These are phyloP conservation scores for Pelagophyceae sp. DNA, from an alignment of 352 stramenopile species.

Conservation along the genomic window DNA sequence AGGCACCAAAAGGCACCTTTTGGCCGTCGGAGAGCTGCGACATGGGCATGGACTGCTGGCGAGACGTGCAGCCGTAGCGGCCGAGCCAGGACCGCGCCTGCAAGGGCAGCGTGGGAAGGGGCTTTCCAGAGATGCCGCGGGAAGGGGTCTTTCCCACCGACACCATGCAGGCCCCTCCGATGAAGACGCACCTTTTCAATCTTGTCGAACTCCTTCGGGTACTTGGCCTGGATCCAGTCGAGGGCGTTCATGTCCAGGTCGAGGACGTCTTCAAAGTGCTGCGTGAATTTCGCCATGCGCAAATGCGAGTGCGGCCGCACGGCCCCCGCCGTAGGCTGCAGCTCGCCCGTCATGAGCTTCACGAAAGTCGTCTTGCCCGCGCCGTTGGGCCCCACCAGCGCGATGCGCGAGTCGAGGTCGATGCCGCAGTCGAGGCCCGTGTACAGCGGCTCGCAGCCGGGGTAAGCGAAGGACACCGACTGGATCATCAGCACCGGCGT, in stretches of 20 bases:
- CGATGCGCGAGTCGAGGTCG: constrained; percentile 89
- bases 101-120: too few relatives aligned
- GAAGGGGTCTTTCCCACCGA: too few relatives aligned
- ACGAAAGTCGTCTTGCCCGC: constrained; percentile 75
- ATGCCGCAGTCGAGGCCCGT: constrained; percentile 86
- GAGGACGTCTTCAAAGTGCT: constrained; percentile 96
- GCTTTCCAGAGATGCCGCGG: too few relatives aligned
- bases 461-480: constrained; percentile 86
- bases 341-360: constrained; percentile 83
- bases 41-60: constrained; percentile 75
- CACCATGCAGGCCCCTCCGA: background rate
- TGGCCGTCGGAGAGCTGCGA: constrained; percentile 82
- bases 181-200: constrained; percentile 23
- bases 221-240: constrained; percentile 75
- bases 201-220: constrained; percentile 50
- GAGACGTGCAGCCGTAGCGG: constrained; percentile 85
- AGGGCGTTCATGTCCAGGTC: constrained; percentile 83
- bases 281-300: constrained; percentile 87
- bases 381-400: constrained; percentile 90
- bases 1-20: too few relatives aligned
- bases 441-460: constrained; percentile 71
- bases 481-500: constrained; percentile 89
- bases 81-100: constrained; percentile 81
- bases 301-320: constrained; percentile 88
- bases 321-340: constrained; percentile 79